Base-by-base conservation (phyloP, 257 asterid genomes). In the Primulina huaijiensis region DNA sequence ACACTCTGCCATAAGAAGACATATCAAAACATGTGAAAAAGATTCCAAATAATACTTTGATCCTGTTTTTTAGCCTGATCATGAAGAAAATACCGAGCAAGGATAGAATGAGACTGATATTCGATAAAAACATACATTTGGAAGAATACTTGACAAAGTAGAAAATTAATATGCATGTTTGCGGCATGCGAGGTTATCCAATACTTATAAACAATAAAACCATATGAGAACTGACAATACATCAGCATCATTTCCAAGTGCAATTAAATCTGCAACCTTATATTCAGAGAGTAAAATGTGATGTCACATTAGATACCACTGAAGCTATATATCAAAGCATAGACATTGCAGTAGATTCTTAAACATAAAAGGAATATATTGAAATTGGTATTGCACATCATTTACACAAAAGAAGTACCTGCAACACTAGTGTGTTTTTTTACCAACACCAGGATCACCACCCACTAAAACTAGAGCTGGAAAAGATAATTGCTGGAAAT, bases 381-480 rank as follows among this genome's bases (percentile, higher is more conserved):
- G 37, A 60, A 61, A 65, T 55, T 19, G 52, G 52, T 57, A 65
- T 43, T 40, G 78, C 34, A 62, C 71, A 65, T 33, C 33, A 64
- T 50, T 9, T 30, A 72, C 35, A 72, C 72, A 31, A 60, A 21
- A 38, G 31, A 2, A 34, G 69, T 83, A 94, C 99, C 97, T 94
- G 96, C 83, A 94, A 82, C 81, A 91, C 62, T 60, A 94, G 69
- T 8, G 99, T 94, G 81, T 97, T 94, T 97, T 94, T 86, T 94
- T 94, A 75, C 99, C 99, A 57, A 94, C 88, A 72, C 99, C 99
- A 30, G 99, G 99, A 83, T 94, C 99, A 64, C 99, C 23, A 21
- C 23, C 23, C 23, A 21, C 23, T 21, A 21, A 21, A 21, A 21
- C 23, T 21, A 21, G 23, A 21, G 23, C 23, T 21, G 23, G 23